phyloP scores from a whole-genome alignment of 768 basidiomycete genomes.

The Sporobolomyces phaffii region DNA sequence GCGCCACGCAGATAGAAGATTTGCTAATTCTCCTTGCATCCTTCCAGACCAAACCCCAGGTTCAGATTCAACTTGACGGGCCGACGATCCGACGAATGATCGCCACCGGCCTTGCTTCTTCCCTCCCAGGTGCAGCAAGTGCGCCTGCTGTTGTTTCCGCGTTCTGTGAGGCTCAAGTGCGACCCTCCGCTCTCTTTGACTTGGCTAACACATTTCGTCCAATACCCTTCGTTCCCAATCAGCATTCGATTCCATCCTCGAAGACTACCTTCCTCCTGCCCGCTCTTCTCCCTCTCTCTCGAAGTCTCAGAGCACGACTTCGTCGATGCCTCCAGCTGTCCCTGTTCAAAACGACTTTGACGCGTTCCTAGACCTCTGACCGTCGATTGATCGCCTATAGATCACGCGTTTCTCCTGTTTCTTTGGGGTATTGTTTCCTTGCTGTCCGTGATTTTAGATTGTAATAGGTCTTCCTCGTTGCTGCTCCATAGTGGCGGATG shows the following conservation, averaged over 20 bases:
- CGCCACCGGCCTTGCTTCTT: conserved; percentile 22
- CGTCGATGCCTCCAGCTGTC: not conserved
- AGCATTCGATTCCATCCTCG: conserved; percentile 38
- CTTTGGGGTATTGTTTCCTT: too few species aligned
- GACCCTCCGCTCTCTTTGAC: not conserved
- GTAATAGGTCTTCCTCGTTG: too few species aligned
- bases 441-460: too few species aligned
- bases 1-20: not conserved
- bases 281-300: conserved; percentile 6
- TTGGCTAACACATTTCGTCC: not conserved
- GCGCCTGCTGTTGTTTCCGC: not conserved
- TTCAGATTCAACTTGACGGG: conserved; percentile 29
- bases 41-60: conserved; percentile 15
- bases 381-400: not conserved
- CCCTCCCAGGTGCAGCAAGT: not conserved
- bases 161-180: not conserved
- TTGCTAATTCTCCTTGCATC: not conserved
- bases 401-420: too few species aligned
- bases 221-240: not conserved
- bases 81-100: conserved; percentile 19
- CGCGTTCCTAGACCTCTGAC: conserved; percentile 20
- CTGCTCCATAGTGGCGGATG: too few species aligned
- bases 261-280: conserved; percentile 34
- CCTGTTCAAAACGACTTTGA: conserved; percentile 17
- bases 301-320: not conserved